Evolutionary conservation across 768 basidiomycete genomes (phyloP).

Genomic region (Termitomyces sp.): DNA sequence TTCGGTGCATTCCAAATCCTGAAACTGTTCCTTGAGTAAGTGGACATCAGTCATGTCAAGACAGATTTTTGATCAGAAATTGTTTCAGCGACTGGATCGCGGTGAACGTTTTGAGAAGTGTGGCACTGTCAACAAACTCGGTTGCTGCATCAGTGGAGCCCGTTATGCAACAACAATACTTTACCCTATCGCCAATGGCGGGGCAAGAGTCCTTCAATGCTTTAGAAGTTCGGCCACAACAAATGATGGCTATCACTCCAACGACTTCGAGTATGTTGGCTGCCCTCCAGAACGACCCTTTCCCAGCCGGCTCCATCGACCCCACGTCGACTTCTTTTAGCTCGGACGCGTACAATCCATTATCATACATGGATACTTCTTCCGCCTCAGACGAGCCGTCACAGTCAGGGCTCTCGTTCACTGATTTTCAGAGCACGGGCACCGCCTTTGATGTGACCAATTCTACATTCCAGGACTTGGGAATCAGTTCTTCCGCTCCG

Average conservation of each 20-base stretch:
- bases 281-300: constrained; percentile 73
- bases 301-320: constrained; percentile 61
- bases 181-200: constrained; percentile 82
- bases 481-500: constrained; percentile 46
- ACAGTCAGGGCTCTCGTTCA: constrained; percentile 63
- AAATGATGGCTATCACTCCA: constrained; percentile 73
- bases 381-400: constrained; percentile 59
- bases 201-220: constrained; percentile 74
- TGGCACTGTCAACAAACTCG: constrained; percentile 85
- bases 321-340: constrained; percentile 55
- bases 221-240: constrained; percentile 54
- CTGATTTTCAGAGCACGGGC: constrained; percentile 59
- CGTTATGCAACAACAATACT: constrained; percentile 87
- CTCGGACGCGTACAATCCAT: constrained; percentile 60
- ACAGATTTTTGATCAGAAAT: constrained; percentile 13
- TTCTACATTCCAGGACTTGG: constrained; percentile 65
- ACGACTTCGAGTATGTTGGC: constrained; percentile 91
- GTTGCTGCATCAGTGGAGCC: constrained; percentile 90
- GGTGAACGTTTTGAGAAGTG: constrained; percentile 79
- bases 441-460: constrained; percentile 64
- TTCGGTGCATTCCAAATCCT: constrained; percentile 91
- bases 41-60: constrained; percentile 12
- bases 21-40: constrained; percentile 87
- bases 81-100: constrained; percentile 79
- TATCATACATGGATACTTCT: constrained; percentile 74